These are phyloP conservation scores for Alternaria rosae DNA, from an alignment of 2,329 filamentous ascomycete genomes.

Conservation along the genomic window DNA sequence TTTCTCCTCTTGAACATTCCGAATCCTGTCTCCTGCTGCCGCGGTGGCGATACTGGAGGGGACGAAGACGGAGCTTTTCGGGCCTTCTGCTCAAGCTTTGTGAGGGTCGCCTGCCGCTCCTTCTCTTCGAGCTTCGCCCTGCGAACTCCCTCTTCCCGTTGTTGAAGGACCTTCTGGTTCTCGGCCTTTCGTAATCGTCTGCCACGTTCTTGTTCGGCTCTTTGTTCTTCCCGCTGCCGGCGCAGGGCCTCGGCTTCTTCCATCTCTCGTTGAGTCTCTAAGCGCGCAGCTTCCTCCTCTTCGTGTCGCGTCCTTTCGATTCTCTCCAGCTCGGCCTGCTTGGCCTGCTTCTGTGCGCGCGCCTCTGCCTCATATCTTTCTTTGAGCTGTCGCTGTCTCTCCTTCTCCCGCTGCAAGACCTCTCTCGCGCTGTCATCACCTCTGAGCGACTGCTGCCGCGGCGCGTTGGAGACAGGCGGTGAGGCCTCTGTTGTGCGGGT, in stretches of 20 bases:
- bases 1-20: conserved; percentile 46
- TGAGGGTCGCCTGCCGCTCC: conserved; percentile 33
- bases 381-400: conserved; percentile 40
- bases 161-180: conserved; percentile 31
- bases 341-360: conserved; percentile 37
- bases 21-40: conserved; percentile 39
- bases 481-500: conserved; percentile 28
- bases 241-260: conserved; percentile 40
- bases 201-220: conserved; percentile 42
- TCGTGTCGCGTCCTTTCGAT: conserved; percentile 35
- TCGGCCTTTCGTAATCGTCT: conserved; percentile 44
- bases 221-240: conserved; percentile 40
- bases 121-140: conserved; percentile 30
- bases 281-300: conserved; percentile 41
- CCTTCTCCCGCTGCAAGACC: conserved; percentile 42
- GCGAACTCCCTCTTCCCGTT: conserved; percentile 42
- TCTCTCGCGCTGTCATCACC: conserved; percentile 44
- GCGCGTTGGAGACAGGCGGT: conserved; percentile 23
- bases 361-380: conserved; percentile 45
- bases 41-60: conserved; percentile 40
- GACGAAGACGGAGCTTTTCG: conserved; percentile 29
- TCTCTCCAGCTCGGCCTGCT: conserved; percentile 39
- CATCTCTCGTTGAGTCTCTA: conserved; percentile 34
- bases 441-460: conserved; percentile 29
- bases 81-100: conserved; percentile 33